Evolutionary conservation across 768 basidiomycete genomes (phyloP).

Genomic region (Amyloporia xantha): DNA sequence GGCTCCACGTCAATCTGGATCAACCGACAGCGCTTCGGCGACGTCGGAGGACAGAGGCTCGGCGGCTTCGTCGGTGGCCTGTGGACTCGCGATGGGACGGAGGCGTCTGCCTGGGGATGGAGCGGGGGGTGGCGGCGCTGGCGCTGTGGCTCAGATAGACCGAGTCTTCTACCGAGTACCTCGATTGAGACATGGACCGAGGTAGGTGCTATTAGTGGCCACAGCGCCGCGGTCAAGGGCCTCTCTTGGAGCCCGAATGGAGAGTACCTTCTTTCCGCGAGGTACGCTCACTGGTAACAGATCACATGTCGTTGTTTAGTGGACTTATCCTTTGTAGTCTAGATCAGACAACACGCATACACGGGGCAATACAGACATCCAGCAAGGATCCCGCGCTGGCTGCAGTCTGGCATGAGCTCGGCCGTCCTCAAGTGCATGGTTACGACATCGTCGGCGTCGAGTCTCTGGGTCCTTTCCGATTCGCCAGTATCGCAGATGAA

Average conservation of each 20-base stretch:
- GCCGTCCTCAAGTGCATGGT: constrained; percentile 93
- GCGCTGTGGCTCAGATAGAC: constrained; percentile 33
- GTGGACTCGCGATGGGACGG: constrained; percentile 60
- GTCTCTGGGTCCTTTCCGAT: constrained; percentile 70
- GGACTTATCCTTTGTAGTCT: too few species aligned
- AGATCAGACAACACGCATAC: constrained; percentile 91
- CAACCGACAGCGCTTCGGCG: constrained; percentile 86
- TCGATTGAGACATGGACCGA: constrained; percentile 62
- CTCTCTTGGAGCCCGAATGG: constrained; percentile 85
- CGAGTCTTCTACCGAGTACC: constrained; percentile 3
- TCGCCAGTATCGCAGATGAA: constrained; percentile 92
- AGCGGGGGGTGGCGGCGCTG: constrained; percentile 91
- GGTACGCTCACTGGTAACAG: too few species aligned
- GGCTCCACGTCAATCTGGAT: constrained; percentile 75
- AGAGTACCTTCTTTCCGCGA: constrained; percentile 78
- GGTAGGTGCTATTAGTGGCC: constrained; percentile 76
- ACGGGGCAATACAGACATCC: constrained; percentile 45
- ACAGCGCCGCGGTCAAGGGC: constrained; percentile 71
- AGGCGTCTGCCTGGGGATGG: constrained; percentile 88
- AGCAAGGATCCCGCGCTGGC: constrained; percentile 7
- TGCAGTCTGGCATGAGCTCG: constrained; percentile 78
- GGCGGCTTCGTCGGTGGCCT: constrained; percentile 90
- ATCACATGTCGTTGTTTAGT: too few species aligned
- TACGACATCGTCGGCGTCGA: constrained; percentile 82
- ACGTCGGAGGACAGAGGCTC: constrained; percentile 84